These are phyloP conservation scores for Termitomyces eurrhizus DNA, from an alignment of 768 basidiomycete species.

Conservation along the genomic window DNA sequence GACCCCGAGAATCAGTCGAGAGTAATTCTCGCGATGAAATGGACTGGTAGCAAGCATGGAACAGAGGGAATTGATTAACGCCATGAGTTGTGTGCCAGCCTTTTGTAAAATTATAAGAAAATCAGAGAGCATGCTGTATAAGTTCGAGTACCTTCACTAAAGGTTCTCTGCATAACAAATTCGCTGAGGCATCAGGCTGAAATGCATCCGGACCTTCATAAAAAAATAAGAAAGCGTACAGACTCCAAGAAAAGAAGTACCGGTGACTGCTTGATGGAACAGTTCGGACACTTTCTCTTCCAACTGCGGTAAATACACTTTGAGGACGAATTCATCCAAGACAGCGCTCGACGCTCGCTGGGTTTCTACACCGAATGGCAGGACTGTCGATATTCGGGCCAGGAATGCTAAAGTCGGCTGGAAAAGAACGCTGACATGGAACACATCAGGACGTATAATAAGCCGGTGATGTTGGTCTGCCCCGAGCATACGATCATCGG, in stretches of 20 bases:
- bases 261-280: conserved; percentile 82
- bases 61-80: conserved; percentile 88
- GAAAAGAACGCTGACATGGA: conserved; percentile 93
- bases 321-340: conserved; percentile 89
- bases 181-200: conserved; percentile 71
- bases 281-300: conserved; percentile 89
- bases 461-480: conserved; percentile 79
- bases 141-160: conserved; percentile 63
- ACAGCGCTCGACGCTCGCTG: conserved; percentile 65
- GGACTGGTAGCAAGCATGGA: conserved; percentile 88
- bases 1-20: conserved; percentile 88
- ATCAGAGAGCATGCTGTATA: neutral
- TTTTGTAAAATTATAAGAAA: conserved; percentile 22
- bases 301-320: conserved; percentile 89
- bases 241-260: conserved; percentile 29
- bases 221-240: neutral
- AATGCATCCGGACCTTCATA: conserved; percentile 78
- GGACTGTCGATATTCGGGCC: conserved; percentile 60
- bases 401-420: conserved; percentile 89
- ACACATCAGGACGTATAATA: conserved; percentile 86
- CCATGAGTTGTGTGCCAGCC: conserved; percentile 83
- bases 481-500: conserved; percentile 72
- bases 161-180: conserved; percentile 63
- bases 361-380: conserved; percentile 71
- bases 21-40: conserved; percentile 93